Evolutionary conservation across 1,284 basidiomycete genomes (phyloP), one percentile per base, ranked within the genome.

Genomic region (Gymnopus androsaceus): DNA sequence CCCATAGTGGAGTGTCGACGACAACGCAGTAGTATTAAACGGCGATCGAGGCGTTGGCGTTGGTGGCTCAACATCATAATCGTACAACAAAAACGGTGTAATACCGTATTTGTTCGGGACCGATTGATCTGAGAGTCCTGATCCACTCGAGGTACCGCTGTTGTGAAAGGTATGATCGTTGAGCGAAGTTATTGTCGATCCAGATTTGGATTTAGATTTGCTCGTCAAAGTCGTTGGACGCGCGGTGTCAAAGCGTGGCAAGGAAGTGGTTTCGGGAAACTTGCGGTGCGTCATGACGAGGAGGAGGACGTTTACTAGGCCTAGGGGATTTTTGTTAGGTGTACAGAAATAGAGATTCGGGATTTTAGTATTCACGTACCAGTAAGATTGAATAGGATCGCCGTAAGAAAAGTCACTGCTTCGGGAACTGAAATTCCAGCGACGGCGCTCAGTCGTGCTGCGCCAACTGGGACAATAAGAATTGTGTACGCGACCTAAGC

Each of bases 331-430:
- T 12, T 27, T 1, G 54, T 4, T 23, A 3, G 19, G 6, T 15
- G 37, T 21, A 15, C 41, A 34, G 1, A 9, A 17, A 25, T 12
- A 9, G 14, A 31, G 11, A 25, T 6, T 9, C 33, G n/a, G n/a
- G n/a, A n/a, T n/a, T n/a, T n/a, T n/a, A 19, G 7, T 8, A 36
- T 9, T 30, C 31, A 33, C 61, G 15, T 50, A 68, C 72, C 72
- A 14, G 66, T 72, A 28, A 72, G 63, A 47, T 72, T 73, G 64
- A 72, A 72, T n/a, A 72, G 57, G 9, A 68, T 54, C 42, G 62
- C 70, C 6, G 69, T 64, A 1, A 64, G 28, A 14, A 70, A 59
- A 3, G 63, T 69, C 9, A 17, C n/a, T 8, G n/a, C n/a, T 17
- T 38, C n/a, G 37, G 73, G 72, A 1, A 74, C 69, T 9, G 57